Base-by-base conservation (phyloP, 345 rosid genomes). In the Gossypium anomalum region DNA sequence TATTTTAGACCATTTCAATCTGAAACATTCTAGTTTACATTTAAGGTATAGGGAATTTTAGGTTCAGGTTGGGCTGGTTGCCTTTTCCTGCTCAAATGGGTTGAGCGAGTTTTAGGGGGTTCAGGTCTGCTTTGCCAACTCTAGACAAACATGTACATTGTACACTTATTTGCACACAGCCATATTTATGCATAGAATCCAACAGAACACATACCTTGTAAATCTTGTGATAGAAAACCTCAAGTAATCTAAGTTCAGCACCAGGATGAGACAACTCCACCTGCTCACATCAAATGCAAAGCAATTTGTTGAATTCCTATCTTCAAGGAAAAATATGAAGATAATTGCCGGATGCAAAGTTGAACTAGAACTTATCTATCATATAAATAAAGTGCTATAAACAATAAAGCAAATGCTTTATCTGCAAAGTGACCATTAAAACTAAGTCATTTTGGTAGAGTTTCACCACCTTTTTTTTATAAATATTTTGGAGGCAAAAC, bases 221-320 rank as follows among this genome's bases (percentile, higher is more conserved):
- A 61, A 88, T 90, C 80, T 88, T 88, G 84, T 88, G 89, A 76
- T 90, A 85, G 79, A 90, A 90, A 76, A 88, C 89, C 83, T 90
- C 91, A 75, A 90, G 83, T 66, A 90, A 78, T 71, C 95, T 82
- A 76, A 90, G 89, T 75, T 90, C 92, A 1, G 92, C 84, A 81
- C 63, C 80, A 7, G 92, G 88, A 79, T 86, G 83, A 73, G 92
- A 87, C 82, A 90, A 72, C 77, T 88, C 92, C 17, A 88, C 95
- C 95, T 88, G 87, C 64, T 45, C 60, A 78, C 27, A 74, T 65
- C 8, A 2, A 52, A 19, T 63, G 38, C 65, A 75, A 25, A 75
- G n/a, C 2, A 41, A 56, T 15, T 55, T 23, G 49, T 56, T 53
- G 48, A 52, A 56, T 20, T 51, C 55, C 6, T 59, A 59, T 44